phyloP scores from a whole-genome alignment of 2,329 filamentous ascomycete genomes.

The Colletotrichum plurivorum region DNA sequence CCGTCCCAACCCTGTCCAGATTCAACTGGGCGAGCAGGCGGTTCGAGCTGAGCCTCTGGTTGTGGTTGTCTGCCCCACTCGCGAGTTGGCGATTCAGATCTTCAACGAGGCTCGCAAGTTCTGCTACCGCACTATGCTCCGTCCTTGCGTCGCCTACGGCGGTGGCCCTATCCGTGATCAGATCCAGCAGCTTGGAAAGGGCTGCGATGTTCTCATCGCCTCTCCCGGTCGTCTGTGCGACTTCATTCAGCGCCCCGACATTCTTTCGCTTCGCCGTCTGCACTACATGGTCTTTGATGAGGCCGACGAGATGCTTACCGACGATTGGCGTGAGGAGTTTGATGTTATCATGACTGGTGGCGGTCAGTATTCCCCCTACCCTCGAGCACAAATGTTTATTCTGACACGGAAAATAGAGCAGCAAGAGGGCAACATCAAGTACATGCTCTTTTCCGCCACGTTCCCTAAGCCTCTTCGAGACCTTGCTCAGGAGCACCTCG shows the following conservation, averaged over 20 bases:
- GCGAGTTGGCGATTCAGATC: constrained; percentile 93
- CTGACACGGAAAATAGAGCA: constrained; percentile 69
- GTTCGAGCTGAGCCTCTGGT: constrained; percentile 90
- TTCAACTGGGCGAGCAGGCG: constrained; percentile 61
- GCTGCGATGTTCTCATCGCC: constrained; percentile 90
- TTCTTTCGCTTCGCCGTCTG: constrained; percentile 81
- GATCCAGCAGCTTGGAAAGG: constrained; percentile 79
- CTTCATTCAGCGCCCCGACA: constrained; percentile 80
- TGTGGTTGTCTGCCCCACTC: constrained; percentile 86
- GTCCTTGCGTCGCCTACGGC: constrained; percentile 91
- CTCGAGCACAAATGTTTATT: neutral
- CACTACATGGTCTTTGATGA: constrained; percentile 91
- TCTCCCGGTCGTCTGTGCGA: constrained; percentile 90
- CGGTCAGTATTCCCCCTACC: constrained; percentile 69
- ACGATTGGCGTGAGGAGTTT: constrained; percentile 84
- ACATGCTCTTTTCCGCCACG: constrained; percentile 93
- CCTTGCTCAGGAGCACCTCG: constrained; percentile 82
- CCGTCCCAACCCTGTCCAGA: constrained; percentile 76
- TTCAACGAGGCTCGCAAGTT: constrained; percentile 94
- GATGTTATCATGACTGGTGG: constrained; percentile 83
- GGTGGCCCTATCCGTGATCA: constrained; percentile 82
- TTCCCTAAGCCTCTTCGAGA: constrained; percentile 86
- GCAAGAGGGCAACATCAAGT: constrained; percentile 77
- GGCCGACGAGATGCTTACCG: constrained; percentile 90
- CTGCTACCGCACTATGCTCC: constrained; percentile 95